Conservation (phyloP, 2,329 filamentous ascomycete genomes). For the Ophiostoma novo-ulmi region DNA sequence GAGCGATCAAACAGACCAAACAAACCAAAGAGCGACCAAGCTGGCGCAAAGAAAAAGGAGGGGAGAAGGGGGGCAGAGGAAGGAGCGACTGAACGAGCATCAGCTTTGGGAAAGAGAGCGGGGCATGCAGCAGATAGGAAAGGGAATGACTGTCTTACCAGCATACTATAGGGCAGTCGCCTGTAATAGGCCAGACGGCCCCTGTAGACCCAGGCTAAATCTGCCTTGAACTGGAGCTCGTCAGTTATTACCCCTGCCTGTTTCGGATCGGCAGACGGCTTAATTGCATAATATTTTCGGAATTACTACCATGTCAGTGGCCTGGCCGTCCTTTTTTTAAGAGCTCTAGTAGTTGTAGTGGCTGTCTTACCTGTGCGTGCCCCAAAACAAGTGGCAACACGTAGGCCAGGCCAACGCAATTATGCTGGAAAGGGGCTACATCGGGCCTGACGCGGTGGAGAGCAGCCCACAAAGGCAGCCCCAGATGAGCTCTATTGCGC, state of each 20-base stretch:
- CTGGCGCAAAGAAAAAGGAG: slow-evolving; percentile 20
- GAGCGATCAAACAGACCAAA: neutral
- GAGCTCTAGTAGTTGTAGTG: neutral
- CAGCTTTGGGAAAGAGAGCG: slow-evolving; percentile 18
- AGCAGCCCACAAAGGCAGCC: slow-evolving; percentile 4
- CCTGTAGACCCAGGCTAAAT: neutral
- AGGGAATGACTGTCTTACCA: neutral
- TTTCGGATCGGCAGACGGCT: neutral
- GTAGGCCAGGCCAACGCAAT: neutral
- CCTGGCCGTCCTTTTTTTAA: no score
- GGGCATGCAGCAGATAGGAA: slow-evolving; percentile 9
- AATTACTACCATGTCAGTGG: neutral
- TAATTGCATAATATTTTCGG: neutral
- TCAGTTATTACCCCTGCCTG: neutral
- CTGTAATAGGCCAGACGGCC: neutral
- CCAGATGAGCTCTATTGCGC: slow-evolving; percentile 10
- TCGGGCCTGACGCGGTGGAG: slow-evolving; percentile 8
- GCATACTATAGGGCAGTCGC: neutral
- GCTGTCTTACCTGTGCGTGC: neutral
- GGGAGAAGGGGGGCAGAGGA: slow-evolving; percentile 17
- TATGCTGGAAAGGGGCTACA: slow-evolving; percentile 3
- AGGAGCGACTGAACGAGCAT: slow-evolving; percentile 7
- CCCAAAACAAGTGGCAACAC: neutral
- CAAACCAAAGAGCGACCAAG: neutral
- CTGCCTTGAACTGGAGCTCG: slow-evolving; percentile 8